Percentiles rank a stretch among this genome's conserved stretches.
Conservation (phyloP, 2,329 filamentous ascomycete species). For the Fusarium humuli region DNA sequence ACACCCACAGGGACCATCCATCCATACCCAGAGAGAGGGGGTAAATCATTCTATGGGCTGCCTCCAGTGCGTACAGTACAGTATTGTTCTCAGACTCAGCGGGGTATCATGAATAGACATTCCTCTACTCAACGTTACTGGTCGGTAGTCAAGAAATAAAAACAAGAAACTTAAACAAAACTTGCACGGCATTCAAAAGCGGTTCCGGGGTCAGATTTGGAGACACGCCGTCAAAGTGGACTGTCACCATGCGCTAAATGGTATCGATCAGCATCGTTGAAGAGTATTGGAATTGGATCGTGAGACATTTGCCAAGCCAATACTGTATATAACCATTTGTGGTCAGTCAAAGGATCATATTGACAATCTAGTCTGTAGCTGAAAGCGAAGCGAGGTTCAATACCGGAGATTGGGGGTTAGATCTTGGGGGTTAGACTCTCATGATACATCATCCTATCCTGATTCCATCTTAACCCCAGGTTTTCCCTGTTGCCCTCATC, state of each 20-base stretch:
- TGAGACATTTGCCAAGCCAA: not conserved
- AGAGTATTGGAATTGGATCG: slow-evolving; percentile 5
- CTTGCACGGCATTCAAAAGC: slow-evolving; percentile 5
- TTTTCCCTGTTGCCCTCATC: slow-evolving; percentile 11
- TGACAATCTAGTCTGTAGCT: not conserved
- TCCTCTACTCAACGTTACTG: not conserved
- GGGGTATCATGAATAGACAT: not conserved
- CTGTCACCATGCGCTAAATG: slow-evolving; percentile 7
- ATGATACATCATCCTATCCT: slow-evolving; percentile 29
- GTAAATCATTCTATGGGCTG: not conserved
- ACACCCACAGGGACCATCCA: not conserved
- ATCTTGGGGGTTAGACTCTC: slow-evolving; percentile 16
- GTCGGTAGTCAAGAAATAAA: not conserved
- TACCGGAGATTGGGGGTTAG: slow-evolving; percentile 1
- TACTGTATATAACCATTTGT: not conserved
- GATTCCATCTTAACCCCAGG: slow-evolving; percentile 23
- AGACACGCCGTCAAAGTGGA: slow-evolving; percentile 17
- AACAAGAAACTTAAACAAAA: slow-evolving; percentile 28
- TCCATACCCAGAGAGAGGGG: not conserved
- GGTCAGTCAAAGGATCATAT: not conserved
- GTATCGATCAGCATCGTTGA: slow-evolving; percentile 31
- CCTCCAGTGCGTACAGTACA: not conserved
- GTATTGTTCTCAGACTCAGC: not conserved
- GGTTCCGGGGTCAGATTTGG: slow-evolving; percentile 18
- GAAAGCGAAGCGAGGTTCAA: not conserved